phyloP scores from a whole-genome alignment of 1,284 basidiomycete genomes.

The Boletus semigastroideus region DNA sequence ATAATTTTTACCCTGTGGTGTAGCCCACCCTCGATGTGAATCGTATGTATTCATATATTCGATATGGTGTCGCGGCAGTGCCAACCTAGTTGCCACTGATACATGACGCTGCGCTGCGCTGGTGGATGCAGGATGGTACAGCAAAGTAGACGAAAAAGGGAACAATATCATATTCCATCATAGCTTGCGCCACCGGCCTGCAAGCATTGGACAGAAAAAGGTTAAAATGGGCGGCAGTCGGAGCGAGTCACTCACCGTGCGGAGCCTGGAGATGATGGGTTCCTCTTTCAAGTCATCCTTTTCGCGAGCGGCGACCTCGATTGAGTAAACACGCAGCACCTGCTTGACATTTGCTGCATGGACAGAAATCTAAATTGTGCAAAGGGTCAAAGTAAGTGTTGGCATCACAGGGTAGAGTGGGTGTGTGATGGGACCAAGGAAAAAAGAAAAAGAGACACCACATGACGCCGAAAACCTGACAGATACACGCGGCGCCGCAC shows the following conservation, averaged over 20 bases:
- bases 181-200: slow-evolving; percentile 82
- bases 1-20: background rate
- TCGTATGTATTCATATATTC: slow-evolving; percentile 5
- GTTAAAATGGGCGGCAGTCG: slow-evolving; percentile 5
- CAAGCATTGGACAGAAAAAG: slow-evolving; percentile 9
- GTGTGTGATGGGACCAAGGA: slow-evolving; percentile 25
- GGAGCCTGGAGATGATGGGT: slow-evolving; percentile 65
- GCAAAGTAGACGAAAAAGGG: slow-evolving; percentile 16
- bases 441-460: slow-evolving; percentile 9
- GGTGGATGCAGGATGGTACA: slow-evolving; percentile 16
- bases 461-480: slow-evolving; percentile 4
- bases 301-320: slow-evolving; percentile 82
- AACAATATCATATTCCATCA: slow-evolving; percentile 61
- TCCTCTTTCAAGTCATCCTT: slow-evolving; percentile 83
- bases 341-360: slow-evolving; percentile 84
- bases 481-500: slow-evolving; percentile 20
- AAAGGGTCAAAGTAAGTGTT: slow-evolving; percentile 17
- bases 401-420: slow-evolving; percentile 23
- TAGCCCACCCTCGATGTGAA: slow-evolving; percentile 2
- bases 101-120: slow-evolving; percentile 15
- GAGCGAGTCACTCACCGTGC: slow-evolving; percentile 57
- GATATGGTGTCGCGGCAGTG: slow-evolving; percentile 18
- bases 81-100: slow-evolving; percentile 23
- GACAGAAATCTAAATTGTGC: slow-evolving; percentile 71
- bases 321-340: slow-evolving; percentile 75